phyloP scores from a whole-genome alignment of 2,329 filamentous ascomycete genomes.

The Calonectria montana region DNA sequence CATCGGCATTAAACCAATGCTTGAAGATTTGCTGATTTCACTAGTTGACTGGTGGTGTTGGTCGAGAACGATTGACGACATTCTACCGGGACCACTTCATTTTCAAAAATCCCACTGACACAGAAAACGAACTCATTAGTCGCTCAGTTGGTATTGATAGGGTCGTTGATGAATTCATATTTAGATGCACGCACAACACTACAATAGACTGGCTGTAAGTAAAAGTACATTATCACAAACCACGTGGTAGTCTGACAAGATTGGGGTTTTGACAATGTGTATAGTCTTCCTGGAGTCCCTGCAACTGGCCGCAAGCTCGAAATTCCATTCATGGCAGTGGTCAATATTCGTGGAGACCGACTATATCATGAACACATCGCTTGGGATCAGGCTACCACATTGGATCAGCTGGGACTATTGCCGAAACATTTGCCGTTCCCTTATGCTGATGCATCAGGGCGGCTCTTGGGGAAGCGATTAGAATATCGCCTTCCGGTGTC shows the following conservation, averaged over 20 bases:
- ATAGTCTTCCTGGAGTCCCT: constrained; percentile 58
- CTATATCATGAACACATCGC: constrained; percentile 75
- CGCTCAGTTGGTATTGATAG: constrained; percentile 78
- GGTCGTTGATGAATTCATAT: constrained; percentile 78
- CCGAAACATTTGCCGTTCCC: constrained; percentile 1
- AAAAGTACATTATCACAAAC: constrained; percentile 51
- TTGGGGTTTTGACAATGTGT: not conserved
- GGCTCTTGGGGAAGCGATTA: not conserved
- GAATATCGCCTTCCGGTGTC: not conserved
- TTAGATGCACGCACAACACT: constrained; percentile 70
- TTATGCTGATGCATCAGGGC: not conserved
- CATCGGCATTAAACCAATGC: not conserved
- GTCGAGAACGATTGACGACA: constrained; percentile 67
- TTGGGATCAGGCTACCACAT: constrained; percentile 73
- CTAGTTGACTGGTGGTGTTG: constrained; percentile 74
- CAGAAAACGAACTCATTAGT: constrained; percentile 74
- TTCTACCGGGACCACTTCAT: constrained; percentile 84
- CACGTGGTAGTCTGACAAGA: not conserved
- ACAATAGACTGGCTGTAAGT: constrained; percentile 77
- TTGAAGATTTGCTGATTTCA: not conserved
- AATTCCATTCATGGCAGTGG: constrained; percentile 70
- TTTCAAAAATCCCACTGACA: constrained; percentile 76
- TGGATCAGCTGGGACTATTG: constrained; percentile 62
- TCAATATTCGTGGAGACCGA: constrained; percentile 71
- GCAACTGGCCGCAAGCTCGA: constrained; percentile 63